Evolutionary conservation across 148 eudicot genomes (phyloP).

Genomic region (Amaranthus cruentus): DNA sequence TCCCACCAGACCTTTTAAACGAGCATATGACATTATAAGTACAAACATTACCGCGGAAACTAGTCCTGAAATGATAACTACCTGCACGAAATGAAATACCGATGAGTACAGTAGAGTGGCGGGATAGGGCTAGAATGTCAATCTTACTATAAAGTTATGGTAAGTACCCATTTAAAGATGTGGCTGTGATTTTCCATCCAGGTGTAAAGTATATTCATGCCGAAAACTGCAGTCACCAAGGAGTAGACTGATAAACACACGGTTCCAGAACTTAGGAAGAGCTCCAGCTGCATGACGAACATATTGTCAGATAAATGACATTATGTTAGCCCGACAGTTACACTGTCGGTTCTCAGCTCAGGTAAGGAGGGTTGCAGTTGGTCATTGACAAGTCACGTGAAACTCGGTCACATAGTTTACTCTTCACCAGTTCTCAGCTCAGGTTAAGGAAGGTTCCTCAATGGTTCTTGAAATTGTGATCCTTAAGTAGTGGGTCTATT

Average conservation of each 20-base stretch:
- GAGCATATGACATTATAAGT: constrained; percentile 45
- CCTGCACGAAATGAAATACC: constrained; percentile 26
- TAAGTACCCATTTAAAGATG: constrained; percentile 63
- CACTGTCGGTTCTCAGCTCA: no score
- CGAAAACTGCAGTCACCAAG: constrained; percentile 59
- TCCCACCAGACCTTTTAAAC: constrained; percentile 67
- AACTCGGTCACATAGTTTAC: no score
- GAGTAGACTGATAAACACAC: constrained; percentile 53
- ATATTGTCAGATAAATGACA: not conserved
- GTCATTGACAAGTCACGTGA: no score
- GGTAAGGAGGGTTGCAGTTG: no score
- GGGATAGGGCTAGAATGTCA: not conserved
- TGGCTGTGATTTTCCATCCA: constrained; percentile 43
- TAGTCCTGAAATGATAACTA: constrained; percentile 33
- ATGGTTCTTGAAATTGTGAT: no score
- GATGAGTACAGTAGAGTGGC: not conserved
- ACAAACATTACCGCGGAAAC: constrained; percentile 33
- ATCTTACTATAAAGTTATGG: not conserved
- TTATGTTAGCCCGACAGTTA: no score
- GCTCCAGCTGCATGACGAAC: constrained; percentile 51
- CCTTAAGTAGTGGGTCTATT: no score
- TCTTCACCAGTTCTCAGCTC: no score
- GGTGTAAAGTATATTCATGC: constrained; percentile 67
- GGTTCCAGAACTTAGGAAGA: constrained; percentile 63
- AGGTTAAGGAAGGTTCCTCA: no score